Evolutionary conservation across 169 alveolate species (phyloP).

Genomic region (Plasmodium relictum): DNA sequence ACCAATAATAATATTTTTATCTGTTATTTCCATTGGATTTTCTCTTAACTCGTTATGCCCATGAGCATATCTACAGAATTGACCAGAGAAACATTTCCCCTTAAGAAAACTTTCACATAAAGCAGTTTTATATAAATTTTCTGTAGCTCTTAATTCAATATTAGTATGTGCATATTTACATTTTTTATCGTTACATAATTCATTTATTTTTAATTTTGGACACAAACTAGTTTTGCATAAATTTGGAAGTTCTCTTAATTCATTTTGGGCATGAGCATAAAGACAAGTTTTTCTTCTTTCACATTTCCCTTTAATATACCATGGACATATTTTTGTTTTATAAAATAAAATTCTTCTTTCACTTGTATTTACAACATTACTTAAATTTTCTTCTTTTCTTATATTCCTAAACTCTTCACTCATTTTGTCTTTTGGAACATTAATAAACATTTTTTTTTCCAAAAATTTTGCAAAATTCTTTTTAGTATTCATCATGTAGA

Average conservation of each 20-base stretch:
- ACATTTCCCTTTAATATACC: constrained; percentile 81
- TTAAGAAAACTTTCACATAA: constrained; percentile 82
- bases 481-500: constrained; percentile 6
- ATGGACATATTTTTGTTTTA: constrained; percentile 82
- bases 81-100: constrained; percentile 84
- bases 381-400: constrained; percentile 32
- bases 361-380: constrained; percentile 61
- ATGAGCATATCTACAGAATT: constrained; percentile 83
- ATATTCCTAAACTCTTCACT: constrained; percentile 30
- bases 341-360: constrained; percentile 75
- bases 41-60: constrained; percentile 80
- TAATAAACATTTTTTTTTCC: constrained; percentile 10
- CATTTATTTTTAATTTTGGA: constrained; percentile 76
- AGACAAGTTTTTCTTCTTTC: constrained; percentile 79
- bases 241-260: constrained; percentile 80
- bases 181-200: constrained; percentile 74
- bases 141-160: constrained; percentile 82
- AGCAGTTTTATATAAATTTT: constrained; percentile 81
- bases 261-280: constrained; percentile 81
- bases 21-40: constrained; percentile 81
- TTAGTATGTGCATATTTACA: constrained; percentile 83
- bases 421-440: constrained; percentile 22
- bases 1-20: constrained; percentile 66
- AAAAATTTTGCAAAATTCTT: constrained; percentile 12
- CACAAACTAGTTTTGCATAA: constrained; percentile 80